A percentile compares a stretch with the other conserved stretches of the same genome.
phyloP scores from a whole-genome alignment of 371 early-diverging fungal species.

The Mucor irregularis region DNA sequence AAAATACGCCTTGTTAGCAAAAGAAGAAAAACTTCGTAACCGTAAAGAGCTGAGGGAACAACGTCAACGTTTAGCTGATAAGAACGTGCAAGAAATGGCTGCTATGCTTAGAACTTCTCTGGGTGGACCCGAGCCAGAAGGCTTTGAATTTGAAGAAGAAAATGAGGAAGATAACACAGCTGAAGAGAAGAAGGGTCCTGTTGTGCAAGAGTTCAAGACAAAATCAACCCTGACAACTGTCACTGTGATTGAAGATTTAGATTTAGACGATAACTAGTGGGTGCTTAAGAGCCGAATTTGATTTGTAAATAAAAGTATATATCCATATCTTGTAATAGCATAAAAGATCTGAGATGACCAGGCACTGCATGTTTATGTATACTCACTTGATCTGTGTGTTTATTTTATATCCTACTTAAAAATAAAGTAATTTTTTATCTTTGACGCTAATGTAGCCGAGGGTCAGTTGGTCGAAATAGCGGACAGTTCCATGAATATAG shows the following conservation, averaged over 20 bases:
- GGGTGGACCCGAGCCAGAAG: slow-evolving; percentile 26
- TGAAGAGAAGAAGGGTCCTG: slow-evolving; percentile 29
- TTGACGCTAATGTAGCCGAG: too few relatives aligned
- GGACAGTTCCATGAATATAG: too few relatives aligned
- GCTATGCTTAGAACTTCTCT: slow-evolving; percentile 28
- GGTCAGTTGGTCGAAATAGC: too few relatives aligned
- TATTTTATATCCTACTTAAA: too few relatives aligned
- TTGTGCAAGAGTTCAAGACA: slow-evolving; percentile 59
- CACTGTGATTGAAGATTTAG: slow-evolving; percentile 71
- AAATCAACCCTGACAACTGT: slow-evolving; percentile 67
- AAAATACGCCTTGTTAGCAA: slow-evolving; percentile 50
- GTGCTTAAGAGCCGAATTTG: too few relatives aligned
- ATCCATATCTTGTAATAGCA: too few relatives aligned
- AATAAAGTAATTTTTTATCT: too few relatives aligned
- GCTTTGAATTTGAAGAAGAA: slow-evolving; percentile 35
- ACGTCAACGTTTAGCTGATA: slow-evolving; percentile 42
- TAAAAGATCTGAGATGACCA: too few relatives aligned
- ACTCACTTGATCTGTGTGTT: too few relatives aligned
- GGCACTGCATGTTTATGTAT: too few relatives aligned
- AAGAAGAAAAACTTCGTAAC: slow-evolving; percentile 55
- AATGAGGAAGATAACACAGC: slow-evolving; percentile 41
- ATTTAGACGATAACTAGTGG: too few relatives aligned
- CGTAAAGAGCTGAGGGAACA: slow-evolving; percentile 54
- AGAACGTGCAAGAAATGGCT: slow-evolving; percentile 47
- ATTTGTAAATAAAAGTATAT: too few relatives aligned